Base-by-base conservation (phyloP, 805 yeast genomes). In the Yamadazyma scolyti region DNA sequence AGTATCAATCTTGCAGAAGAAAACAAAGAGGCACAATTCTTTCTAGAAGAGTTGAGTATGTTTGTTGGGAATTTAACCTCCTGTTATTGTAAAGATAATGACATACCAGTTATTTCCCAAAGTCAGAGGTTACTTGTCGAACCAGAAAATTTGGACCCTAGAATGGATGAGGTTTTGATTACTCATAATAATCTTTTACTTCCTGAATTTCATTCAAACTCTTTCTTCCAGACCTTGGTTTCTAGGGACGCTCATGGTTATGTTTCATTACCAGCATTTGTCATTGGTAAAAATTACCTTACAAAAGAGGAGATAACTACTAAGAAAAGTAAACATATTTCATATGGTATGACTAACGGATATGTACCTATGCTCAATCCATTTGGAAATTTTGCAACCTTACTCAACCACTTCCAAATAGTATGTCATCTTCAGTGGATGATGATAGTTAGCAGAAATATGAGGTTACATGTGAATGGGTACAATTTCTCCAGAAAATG, bases 351-450 rank as follows among this genome's bases (percentile, higher is more conserved):
- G 10, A 29, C 38, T 1, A 19, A 36, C 15, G 73, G 70, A 6
- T 48, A 36, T 30, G 61, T 54, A 9, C 40, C 50, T 8, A 35
- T 64, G 10, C 28, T 43, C 7, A 43, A 50, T 19, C 54, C 54
- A 2, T 34, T 52, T 11, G 36, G 39, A 9, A 40, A 46, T 13
- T 44, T 51, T 40, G 58, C 51, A 36, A 43, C 50, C 11, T 37
- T 59, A 31, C 20, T 59, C 21, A 59, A 64, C 43, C 68, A 65
- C 43, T 49, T 62, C 30, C 75, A 68, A 37, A 33, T 68, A 1
- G 31, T 67, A 34, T 52, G 42, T 35, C 55, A 38, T 33, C 41
- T 46, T 19, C 68, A 45, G 10, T 16, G 8, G 2, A 20, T 25
- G 16, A 23, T 27, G 25, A 25, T 28, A 5, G 22, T 5, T 6